Evolutionary conservation across 176 grass and related monocot species (phyloP), one percentile per base, ranked within the genome.

Genomic region (Cymbopogon citratus): DNA sequence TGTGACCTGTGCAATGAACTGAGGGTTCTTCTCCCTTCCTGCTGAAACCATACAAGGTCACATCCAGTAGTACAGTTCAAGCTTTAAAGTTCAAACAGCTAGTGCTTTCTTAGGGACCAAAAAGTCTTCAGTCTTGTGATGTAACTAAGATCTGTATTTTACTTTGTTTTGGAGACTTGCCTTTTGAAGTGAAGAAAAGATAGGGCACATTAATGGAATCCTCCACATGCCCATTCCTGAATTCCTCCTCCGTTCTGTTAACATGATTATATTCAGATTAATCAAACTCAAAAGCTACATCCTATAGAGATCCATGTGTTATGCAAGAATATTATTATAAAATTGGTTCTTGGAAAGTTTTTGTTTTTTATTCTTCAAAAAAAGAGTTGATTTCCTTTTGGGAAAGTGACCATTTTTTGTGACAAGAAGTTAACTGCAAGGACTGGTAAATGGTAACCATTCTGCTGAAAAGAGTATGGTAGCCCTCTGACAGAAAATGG

Each of bases 11-110:
- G 89, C 73, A 12, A 85, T 19, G 86, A 94, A 94, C 65, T 83
- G 39, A 19, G 87, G 69, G 76, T 94, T 94, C 60, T 91, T 91
- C 82, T 85, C 89, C 69, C 18, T 94, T 21, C 92, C 92, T 94
- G 88, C 8, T 51, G 70, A 74, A 6, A 19, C 31, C 24, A 80
- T 19, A 54, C n/a, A 63, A 29, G 45, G 72, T 76, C 48, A 80
- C 8, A 27, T 38, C 23, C 45, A 56, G 31, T 80, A 44, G 36
- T 46, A 45, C 24, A 72, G 12, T 48, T 12, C 19, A 63, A 63
- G 19, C n/a, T 81, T 67, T 21, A 54, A 21, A 0, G 5, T 8
- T 19, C 6, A 54, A 54, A 21, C 49, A 54, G 52, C 2, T n/a
- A 9, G 2, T 52, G 2, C 19, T 19, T 19, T 19, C 16, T 52